Evolutionary conservation across 2,329 filamentous ascomycete genomes (phyloP), one percentile per base, ranked within the genome.

Genomic region (Ophiocordyceps camponoti-saundersi): DNA sequence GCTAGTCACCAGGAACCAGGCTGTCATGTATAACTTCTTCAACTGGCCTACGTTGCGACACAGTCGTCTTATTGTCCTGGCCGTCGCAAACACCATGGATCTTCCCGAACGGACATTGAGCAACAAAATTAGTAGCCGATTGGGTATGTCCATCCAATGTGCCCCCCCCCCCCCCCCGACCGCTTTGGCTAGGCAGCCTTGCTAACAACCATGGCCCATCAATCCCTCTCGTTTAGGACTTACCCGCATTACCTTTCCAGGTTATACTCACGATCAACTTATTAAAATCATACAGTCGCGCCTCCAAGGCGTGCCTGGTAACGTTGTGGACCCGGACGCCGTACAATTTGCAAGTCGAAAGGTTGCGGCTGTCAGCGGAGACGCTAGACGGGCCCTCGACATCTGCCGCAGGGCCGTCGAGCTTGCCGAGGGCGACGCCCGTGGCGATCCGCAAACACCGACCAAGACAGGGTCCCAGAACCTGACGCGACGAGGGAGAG

Each of bases 21-120:
- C 86, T n/a, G 92, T 98, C 65, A 98, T 98, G 92, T 98, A 98
- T 68, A 98, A 98, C 64, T 98, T 98, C 64, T 98, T 98, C 75
- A 98, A 98, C 59, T 98, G 92, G 92, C 92, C 92, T 4, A 85
- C 86, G 12, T 71, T 96, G 47, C 78, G 85, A 45, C 89, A 98
- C 63, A 95, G 87, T 47, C 79, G 89, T 44, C 72, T 98, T 42
- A 95, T 98, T 61, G 93, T 98, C 7, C 77, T 98, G 7, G 93
- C 93, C 12, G 92, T 98, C 18, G 93, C 92, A 46, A 98, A 98
- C 63, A 98, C 92, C 22, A 98, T 98, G 92, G 92, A 98, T 65
- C 67, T 98, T 48, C 92, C 92, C 0, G 92, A 98, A 64, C 75
- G 92, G 59, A 98, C 92, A 0, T 71, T 98, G 36, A 95, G 87